Percentiles rank a stretch among this genome's conserved stretches.
phyloP scores from a whole-genome alignment of 2,329 filamentous ascomycete genomes.

The Huntiella decipiens region DNA sequence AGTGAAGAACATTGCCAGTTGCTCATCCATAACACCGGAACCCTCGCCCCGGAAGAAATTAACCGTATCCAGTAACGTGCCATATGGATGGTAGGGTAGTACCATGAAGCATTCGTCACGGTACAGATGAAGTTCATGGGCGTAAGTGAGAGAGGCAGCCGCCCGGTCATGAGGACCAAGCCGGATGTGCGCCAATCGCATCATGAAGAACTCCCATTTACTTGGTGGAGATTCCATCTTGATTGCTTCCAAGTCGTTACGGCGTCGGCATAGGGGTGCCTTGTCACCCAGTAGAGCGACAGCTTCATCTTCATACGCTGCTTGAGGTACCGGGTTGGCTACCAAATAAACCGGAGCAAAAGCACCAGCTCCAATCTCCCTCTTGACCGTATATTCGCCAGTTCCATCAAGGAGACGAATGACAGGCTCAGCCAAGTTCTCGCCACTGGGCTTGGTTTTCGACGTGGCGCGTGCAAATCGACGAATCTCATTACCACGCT shows the following conservation, averaged over 20 bases:
- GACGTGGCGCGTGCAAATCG: constrained; percentile 54
- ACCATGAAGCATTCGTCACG: constrained; percentile 77
- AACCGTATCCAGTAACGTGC: constrained; percentile 84
- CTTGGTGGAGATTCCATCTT: constrained; percentile 87
- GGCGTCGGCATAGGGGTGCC: constrained; percentile 36
- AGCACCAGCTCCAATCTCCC: constrained; percentile 78
- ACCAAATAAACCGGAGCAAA: constrained; percentile 92
- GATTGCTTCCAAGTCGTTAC: constrained; percentile 56
- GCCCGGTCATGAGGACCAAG: constrained; percentile 54
- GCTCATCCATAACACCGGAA: constrained; percentile 68
- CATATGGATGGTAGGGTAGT: constrained; percentile 72
- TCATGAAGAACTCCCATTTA: constrained; percentile 93
- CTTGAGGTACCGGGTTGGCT: constrained; percentile 44
- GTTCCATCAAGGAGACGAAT: constrained; percentile 48
- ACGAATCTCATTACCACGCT: constrained; percentile 56
- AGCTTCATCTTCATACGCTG: constrained; percentile 24
- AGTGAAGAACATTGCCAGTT: constrained; percentile 84
- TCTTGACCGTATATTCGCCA: constrained; percentile 56
- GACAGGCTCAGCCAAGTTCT: constrained; percentile 41
- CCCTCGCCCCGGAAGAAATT: constrained; percentile 63
- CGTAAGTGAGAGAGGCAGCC: constrained; percentile 58
- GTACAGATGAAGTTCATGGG: constrained; percentile 83
- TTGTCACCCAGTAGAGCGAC: constrained; percentile 36
- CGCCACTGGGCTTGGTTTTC: constrained; percentile 38
- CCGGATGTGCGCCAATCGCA: constrained; percentile 61